Base-by-base conservation (phyloP, 116 monocot species). In the Papilionanthe hybrid region DNA sequence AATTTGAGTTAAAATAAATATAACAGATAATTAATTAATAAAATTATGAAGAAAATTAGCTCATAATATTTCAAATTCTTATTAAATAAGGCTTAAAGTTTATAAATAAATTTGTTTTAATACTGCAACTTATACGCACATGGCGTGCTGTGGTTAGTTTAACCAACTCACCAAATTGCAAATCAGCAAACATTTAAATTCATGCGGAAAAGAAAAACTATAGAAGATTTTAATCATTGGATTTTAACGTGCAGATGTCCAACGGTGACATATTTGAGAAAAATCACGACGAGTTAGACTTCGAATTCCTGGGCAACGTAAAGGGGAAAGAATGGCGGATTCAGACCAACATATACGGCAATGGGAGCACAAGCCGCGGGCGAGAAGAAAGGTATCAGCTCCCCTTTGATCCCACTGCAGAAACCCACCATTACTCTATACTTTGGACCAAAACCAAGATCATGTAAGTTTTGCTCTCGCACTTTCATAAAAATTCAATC, bases 341-440 rank as follows among this genome's bases (percentile, higher is more conserved):
- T 28, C 89, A 89, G 69, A 89, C 89, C 25, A 89, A 89, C 45
- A 72, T 86, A 15, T 89, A 89, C 65, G 89, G 89, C 42, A 88
- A 88, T 43, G 88, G 88, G 44, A 88, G 88, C 88, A 86, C 86
- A 2, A 72, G 48, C 57, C 83, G 82, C 0, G 89, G 89, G 17
- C 83, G 89, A 0, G 89, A 89, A 79, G 89, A 89, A 43, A 76
- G 89, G 1, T 89, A 89, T 55, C 78, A 79, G 71, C 84, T 89
- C 0, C 89, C 86, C 7, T 86, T 89, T 19, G 86, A 89, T 45
- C 89, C 89, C 19, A 83, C 89, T 0, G 79, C 58, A 32, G 83
- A 76, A 32, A 3, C 77, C n/a, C 89, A 89, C 66, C 75, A 69
- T 18, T 89, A 89, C 55, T 81, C 86, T 53, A 86, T 89, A 44